Conservation (phyloP, 208 protist species). For the Leishmania mexicana region DNA sequence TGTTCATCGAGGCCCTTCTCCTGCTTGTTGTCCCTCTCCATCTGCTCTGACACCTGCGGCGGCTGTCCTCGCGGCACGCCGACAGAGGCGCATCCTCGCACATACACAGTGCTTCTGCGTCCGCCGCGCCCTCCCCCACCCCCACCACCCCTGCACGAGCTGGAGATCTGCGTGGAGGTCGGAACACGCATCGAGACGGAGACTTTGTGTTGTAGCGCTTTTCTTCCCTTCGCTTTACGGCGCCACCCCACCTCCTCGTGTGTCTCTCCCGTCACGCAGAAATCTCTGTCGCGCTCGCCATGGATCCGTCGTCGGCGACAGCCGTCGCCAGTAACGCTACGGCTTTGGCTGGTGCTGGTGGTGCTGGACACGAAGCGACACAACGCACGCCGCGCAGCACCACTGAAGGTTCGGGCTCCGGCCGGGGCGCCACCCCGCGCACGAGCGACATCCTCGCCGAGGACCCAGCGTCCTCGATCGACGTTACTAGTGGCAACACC, state of each 20-base stretch:
- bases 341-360: neutral
- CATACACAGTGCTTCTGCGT: too few species aligned
- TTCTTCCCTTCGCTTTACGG: too few species aligned
- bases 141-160: too few species aligned
- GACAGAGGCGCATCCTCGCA: too few species aligned
- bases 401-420: conserved; percentile 23
- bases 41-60: too few species aligned
- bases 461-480: neutral
- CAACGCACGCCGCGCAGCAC: conserved; percentile 18
- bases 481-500: neutral
- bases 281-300: neutral
- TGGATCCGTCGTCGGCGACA: neutral
- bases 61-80: too few species aligned
- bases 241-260: too few species aligned
- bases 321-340: neutral
- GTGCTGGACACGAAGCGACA: neutral
- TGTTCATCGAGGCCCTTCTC: too few species aligned
- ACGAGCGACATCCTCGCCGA: conserved; percentile 12
- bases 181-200: too few species aligned
- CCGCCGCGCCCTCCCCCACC: too few species aligned
- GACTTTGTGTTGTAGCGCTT: neutral
- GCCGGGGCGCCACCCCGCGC: conserved; percentile 5
- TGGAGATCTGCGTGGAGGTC: too few species aligned
- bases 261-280: neutral
- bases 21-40: too few species aligned